A percentile compares a stretch with the other conserved stretches of the same genome.
Evolutionary conservation across 805 yeast species (phyloP).

Genomic region (Candida khao-thaluensis): DNA sequence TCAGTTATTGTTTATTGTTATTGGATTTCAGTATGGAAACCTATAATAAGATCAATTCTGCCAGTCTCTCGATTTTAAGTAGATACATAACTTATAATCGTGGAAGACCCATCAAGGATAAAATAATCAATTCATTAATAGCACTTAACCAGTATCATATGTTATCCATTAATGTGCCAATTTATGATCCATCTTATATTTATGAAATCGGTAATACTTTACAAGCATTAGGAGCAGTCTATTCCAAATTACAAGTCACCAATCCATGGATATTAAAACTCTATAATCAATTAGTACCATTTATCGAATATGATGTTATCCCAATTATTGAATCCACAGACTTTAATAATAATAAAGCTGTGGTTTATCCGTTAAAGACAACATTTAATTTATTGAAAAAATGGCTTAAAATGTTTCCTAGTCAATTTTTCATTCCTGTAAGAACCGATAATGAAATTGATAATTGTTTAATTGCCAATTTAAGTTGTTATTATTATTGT

Average conservation of each 20-base stretch:
- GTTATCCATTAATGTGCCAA: slow-evolving; percentile 22
- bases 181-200: slow-evolving; percentile 23
- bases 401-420: slow-evolving; percentile 23
- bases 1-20: slow-evolving; percentile 14
- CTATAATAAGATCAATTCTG: slow-evolving; percentile 12
- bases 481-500: slow-evolving; percentile 23
- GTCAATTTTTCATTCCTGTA: slow-evolving; percentile 5
- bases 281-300: slow-evolving; percentile 18
- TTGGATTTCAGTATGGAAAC: slow-evolving; percentile 17
- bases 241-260: slow-evolving; percentile 1
- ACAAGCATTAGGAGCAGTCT: slow-evolving; percentile 13
- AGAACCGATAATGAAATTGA: neutral
- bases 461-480: slow-evolving; percentile 19
- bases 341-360: slow-evolving; percentile 16
- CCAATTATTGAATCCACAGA: slow-evolving; percentile 17
- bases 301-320: slow-evolving; percentile 17
- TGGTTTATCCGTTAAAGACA: slow-evolving; percentile 19
- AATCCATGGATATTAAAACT: slow-evolving; percentile 7
- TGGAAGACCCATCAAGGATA: slow-evolving; percentile 8
- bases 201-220: slow-evolving; percentile 19
- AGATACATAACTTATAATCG: slow-evolving; percentile 10
- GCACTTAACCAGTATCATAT: slow-evolving; percentile 15
- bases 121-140: slow-evolving; percentile 7
- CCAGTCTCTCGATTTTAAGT: slow-evolving; percentile 10
- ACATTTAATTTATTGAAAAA: slow-evolving; percentile 19